Evolutionary conservation across 805 yeast species (phyloP), one percentile per base, ranked within the genome.

Genomic region (Wickerhamomyces kurtzmanii): DNA sequence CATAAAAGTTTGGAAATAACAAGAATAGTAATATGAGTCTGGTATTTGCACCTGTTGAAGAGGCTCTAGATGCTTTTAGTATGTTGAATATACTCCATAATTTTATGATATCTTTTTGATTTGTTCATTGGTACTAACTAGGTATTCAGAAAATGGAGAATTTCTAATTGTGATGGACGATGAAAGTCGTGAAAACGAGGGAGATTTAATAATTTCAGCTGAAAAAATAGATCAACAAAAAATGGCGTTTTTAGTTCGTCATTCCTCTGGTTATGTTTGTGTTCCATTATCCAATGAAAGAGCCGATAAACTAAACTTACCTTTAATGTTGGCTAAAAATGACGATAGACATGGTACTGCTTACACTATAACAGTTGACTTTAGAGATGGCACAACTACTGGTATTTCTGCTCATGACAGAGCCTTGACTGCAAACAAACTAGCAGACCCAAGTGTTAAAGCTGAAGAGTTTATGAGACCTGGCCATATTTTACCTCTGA

Each of bases 131-230:
- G n/a, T n/a, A n/a, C n/a, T n/a, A n/a, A n/a, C n/a, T n/a, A n/a
- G n/a, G n/a, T n/a, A n/a, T n/a, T n/a, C n/a, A 42, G 47, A 40
- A 28, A 43, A 42, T 15, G 50, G 51, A 21, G 50, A 85, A 52
- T 86, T 89, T 46, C 64, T 91, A 26, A 71, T 91, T 26, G 98
- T 91, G n/a, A 81, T 91, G 82, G 99, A 91, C 53, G 96, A 91
- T 49, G 96, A 85, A 53, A 70, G 70, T 48, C 75, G 99, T 43
- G 99, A 91, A 55, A 91, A 91, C 53, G 99, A 91, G 59, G 99
- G 98, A 29, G 99, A 91, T 51, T 65, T 91, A 47, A 85, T 91
- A 42, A 77, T 83, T 27, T 93, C 97, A n/a, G 99, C 96, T 21
- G 74, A 80, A 39, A 62, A 62, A 30, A 64, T 76, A 40, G 81